Conservation (phyloP, 208 protist genomes). For the Leishmania tropica region DNA sequence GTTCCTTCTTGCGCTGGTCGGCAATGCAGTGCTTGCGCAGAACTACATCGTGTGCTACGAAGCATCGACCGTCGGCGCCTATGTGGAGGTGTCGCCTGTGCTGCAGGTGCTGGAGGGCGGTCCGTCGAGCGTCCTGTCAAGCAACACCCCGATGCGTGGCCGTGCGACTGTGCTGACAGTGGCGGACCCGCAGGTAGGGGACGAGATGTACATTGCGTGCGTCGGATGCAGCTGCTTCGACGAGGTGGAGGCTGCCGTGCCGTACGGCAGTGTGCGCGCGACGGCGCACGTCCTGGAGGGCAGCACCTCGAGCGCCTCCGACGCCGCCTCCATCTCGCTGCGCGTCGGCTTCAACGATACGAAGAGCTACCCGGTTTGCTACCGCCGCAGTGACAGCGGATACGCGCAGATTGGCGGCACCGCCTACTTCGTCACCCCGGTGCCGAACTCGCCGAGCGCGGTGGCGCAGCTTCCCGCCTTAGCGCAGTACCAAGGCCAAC, state of each 20-base stretch:
- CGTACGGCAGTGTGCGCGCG: conserved; percentile 62
- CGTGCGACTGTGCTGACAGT: conserved; percentile 73
- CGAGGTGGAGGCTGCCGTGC: conserved; percentile 39
- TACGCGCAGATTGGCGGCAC: conserved; percentile 62
- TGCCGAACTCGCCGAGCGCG: conserved; percentile 47
- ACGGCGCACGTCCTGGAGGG: conserved; percentile 6
- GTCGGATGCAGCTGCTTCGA: conserved; percentile 77
- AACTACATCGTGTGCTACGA: conserved; percentile 85
- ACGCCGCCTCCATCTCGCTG: conserved; percentile 33
- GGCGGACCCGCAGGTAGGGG: conserved; percentile 36
- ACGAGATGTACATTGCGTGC: conserved; percentile 72
- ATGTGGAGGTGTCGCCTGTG: conserved; percentile 47
- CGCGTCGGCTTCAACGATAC: conserved; percentile 71
- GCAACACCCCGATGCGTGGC: conserved; percentile 85
- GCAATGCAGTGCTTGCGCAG: conserved; percentile 25
- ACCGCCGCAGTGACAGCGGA: conserved; percentile 73
- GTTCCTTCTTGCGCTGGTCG: conserved; percentile 56
- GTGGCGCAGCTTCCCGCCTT: conserved; percentile 39
- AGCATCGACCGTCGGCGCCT: conserved; percentile 45
- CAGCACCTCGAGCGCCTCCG: conserved; percentile 2
- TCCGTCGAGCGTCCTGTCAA: conserved; percentile 51
- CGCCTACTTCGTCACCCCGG: conserved; percentile 35
- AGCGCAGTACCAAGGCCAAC: conserved; percentile 76
- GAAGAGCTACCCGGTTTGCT: conserved; percentile 72
- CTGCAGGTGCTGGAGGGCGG: conserved; percentile 64